Conservation (phyloP, 331 rosid species). For the Pyracantha coccinea region DNA sequence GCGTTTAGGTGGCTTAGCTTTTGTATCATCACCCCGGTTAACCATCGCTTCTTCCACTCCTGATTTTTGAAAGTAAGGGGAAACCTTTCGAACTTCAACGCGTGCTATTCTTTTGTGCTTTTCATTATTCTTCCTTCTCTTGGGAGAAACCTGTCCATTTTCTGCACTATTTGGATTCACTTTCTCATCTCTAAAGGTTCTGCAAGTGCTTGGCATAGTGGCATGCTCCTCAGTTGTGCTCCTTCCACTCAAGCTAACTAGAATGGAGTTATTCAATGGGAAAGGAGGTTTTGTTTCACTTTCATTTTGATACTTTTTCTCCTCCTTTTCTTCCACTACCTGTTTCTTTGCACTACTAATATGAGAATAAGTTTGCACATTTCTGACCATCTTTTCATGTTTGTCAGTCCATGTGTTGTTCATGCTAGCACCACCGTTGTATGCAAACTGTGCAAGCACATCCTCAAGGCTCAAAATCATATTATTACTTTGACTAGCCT, state of each 20-base stretch:
- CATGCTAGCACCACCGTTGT: not conserved
- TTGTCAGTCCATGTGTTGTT: not conserved
- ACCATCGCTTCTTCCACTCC: not conserved
- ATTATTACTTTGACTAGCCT: not conserved
- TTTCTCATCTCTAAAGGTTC: not conserved
- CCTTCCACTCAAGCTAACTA: not conserved
- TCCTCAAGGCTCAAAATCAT: not conserved
- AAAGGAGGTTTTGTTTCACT: not conserved
- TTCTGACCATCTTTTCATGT: not conserved
- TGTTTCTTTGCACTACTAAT: not conserved
- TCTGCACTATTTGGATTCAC: not conserved
- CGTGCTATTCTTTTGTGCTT: not conserved
- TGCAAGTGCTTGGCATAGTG: not conserved
- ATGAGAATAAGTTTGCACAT: not conserved
- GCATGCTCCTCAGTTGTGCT: not conserved
- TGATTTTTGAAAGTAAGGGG: slow-evolving; percentile 5
- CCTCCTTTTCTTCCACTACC: not conserved
- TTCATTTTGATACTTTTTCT: not conserved
- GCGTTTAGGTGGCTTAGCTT: not conserved
- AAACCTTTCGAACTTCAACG: slow-evolving; percentile 4
- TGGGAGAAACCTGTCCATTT: not conserved
- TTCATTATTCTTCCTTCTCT: not conserved
- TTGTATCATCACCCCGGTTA: not conserved
- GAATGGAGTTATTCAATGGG: not conserved
- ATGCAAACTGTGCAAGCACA: slow-evolving; percentile 1